Evolutionary conservation across 306 rosid species (phyloP).

Genomic region (Potentilla sterilis): DNA sequence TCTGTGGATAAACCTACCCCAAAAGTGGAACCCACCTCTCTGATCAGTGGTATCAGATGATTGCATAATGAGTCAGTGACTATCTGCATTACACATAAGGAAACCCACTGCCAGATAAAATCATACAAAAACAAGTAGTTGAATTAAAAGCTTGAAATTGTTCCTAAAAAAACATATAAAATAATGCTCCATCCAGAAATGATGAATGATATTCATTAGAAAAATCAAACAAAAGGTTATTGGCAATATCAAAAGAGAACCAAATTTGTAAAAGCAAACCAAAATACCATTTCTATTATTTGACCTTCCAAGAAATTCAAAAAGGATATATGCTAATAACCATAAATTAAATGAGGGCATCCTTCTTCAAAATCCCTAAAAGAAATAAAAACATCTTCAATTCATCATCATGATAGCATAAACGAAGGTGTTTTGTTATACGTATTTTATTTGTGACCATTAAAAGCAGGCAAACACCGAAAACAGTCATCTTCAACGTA

Average conservation of each 20-base stretch:
- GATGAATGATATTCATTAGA: slow-evolving; percentile 7
- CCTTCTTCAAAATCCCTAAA: background rate
- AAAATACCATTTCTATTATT: background rate
- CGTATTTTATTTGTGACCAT: slow-evolving; percentile 25
- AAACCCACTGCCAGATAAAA: slow-evolving; percentile 11
- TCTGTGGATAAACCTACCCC: slow-evolving; percentile 10
- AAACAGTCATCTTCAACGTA: slow-evolving; percentile 8
- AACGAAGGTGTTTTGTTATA: background rate
- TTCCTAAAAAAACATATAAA: background rate
- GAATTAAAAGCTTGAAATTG: background rate
- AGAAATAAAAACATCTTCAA: background rate
- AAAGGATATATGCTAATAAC: background rate
- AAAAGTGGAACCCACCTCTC: background rate
- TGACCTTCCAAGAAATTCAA: background rate
- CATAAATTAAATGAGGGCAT: background rate
- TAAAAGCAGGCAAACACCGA: slow-evolving; percentile 17
- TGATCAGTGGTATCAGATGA: slow-evolving; percentile 19
- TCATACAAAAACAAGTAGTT: background rate
- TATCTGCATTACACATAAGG: background rate
- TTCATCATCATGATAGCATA: background rate
- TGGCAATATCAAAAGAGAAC: slow-evolving; percentile 3
- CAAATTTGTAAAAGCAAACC: slow-evolving; percentile 11
- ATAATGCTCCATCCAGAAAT: background rate
- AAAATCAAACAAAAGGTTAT: slow-evolving; percentile 6
- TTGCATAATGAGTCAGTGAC: background rate